Evolutionary conservation across 2,329 filamentous ascomycete species (phyloP), one percentile per base, ranked within the genome.

Genomic region (Aureobasidium subglaciale): DNA sequence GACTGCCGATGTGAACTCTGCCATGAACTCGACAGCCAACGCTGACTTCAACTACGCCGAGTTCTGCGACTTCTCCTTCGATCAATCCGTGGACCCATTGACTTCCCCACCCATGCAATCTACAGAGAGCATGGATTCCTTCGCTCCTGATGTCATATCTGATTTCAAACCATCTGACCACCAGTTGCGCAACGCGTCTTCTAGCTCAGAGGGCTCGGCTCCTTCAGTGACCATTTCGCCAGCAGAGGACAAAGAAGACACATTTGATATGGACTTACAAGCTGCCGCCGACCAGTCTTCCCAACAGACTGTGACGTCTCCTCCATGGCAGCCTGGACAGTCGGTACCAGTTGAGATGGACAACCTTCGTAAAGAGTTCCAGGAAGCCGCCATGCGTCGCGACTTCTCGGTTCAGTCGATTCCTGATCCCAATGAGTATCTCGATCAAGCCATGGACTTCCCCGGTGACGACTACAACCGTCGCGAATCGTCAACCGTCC

Each of bases 301-400:
- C 46, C 43, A 61, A 27, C 46, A 59, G 4, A 32, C 55, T 5
- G 62, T 58, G 4, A 60, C 59, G 20, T 62, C 64, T 16, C 35
- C 48, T 24, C 65, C 67, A 59, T 70, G 68, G 68, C 66, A 69
- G 46, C 67, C 68, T 22, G 68, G 67, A 18, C 66, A 68, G 54
- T 70, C 67, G 2, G 60, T 68, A 11, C 67, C 67, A 3, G 66
- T 69, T n/a, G 66, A 70, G 40, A 62, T 66, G 27, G 63, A 61
- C 35, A 62, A 62, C 10, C 60, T 68, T 20, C 65, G 63, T n/a
- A 62, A 67, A 38, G 63, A 68, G 37, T 70, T 70, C 60, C 61
- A 63, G 20, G 63, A 69, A 49, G 54, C 55, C 38, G 61, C 61
- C 15, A 62, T 62, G 45, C 56, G 56, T 10, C 29, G 42, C 20